A percentile compares a stretch with the other conserved stretches of the same genome.
These are phyloP conservation scores for Hypomyces rosellus DNA, from an alignment of 2,329 filamentous ascomycete genomes.

Conservation along the genomic window DNA sequence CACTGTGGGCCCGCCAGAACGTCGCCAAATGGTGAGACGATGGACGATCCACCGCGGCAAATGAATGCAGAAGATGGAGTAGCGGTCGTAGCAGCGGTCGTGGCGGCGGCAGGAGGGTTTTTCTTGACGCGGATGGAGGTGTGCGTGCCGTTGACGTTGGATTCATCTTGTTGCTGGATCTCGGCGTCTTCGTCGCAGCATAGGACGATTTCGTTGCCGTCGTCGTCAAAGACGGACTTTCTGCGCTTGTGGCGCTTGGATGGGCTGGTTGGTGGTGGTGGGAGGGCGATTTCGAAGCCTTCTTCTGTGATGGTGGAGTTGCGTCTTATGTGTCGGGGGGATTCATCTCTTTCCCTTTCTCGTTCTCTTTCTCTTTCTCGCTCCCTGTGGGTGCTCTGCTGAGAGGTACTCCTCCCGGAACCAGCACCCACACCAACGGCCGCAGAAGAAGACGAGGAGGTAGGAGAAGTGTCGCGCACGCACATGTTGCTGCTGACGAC, in stretches of 20 bases:
- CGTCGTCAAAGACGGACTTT: conserved; percentile 44
- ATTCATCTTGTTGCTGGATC: not conserved
- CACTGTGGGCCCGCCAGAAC: conserved; percentile 75
- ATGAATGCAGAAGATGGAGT: conserved; percentile 38
- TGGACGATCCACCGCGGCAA: conserved; percentile 73
- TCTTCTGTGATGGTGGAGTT: no score
- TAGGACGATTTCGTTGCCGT: conserved; percentile 51
- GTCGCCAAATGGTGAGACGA: conserved; percentile 74
- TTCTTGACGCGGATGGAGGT: not conserved
- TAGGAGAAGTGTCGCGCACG: conserved; percentile 30
- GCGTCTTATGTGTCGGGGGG: no score
- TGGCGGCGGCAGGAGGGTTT: not conserved
- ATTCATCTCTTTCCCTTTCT: no score
- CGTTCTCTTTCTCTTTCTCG: no score
- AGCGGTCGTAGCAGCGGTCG: not conserved
- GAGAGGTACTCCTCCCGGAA: not conserved
- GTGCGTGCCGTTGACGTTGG: not conserved
- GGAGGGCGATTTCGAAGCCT: no score
- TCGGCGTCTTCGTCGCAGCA: conserved; percentile 21
- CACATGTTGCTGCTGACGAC: conserved; percentile 85
- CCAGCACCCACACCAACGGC: not conserved
- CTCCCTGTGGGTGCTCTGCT: no score
- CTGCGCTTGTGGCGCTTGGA: conserved; percentile 21
- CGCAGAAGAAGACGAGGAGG: not conserved
- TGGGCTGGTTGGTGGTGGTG: not conserved